A percentile compares a stretch with the other conserved stretches of the same genome.
These are phyloP conservation scores for Ganoderma leucocontextum DNA, from an alignment of 1,284 basidiomycete genomes.

Conservation along the genomic window DNA sequence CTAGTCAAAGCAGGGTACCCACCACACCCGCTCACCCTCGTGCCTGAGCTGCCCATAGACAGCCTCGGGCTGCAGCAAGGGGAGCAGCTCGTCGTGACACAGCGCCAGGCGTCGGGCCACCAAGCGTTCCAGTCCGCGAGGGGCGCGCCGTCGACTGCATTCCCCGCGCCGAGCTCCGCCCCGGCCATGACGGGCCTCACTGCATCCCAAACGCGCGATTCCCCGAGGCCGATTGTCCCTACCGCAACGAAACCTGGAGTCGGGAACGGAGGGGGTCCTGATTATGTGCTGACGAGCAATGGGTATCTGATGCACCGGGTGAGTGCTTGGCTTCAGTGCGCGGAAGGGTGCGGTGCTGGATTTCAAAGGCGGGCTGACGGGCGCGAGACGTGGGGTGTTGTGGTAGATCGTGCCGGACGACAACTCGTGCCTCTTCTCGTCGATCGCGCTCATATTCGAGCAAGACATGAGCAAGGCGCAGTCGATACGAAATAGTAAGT, in stretches of 20 bases:
- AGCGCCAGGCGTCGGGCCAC: conserved; percentile 44
- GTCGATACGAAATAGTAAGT: conserved; percentile 71
- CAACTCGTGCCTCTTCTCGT: conserved; percentile 92
- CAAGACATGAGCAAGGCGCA: conserved; percentile 76
- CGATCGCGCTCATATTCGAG: conserved; percentile 85
- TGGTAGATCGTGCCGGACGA: conserved; percentile 90
- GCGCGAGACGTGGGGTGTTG: background rate
- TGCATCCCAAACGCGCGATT: conserved; percentile 35
- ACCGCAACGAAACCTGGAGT: conserved; percentile 22
- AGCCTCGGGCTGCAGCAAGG: conserved; percentile 80
- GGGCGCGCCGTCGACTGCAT: conserved; percentile 11
- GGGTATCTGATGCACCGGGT: conserved; percentile 78
- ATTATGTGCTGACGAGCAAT: conserved; percentile 65
- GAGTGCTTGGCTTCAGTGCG: conserved; percentile 31
- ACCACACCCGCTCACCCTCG: conserved; percentile 71
- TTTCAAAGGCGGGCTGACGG: conserved; percentile 7
- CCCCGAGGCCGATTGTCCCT: conserved; percentile 10
- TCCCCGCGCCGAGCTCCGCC: conserved; percentile 23
- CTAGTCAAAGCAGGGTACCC: conserved; percentile 90
- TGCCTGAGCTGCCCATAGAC: conserved; percentile 76
- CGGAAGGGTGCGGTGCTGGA: background rate
- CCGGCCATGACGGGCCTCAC: conserved; percentile 39
- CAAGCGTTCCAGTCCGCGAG: conserved; percentile 26
- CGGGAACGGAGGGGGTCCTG: conserved; percentile 51
- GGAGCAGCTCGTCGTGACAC: conserved; percentile 85